A percentile compares a stretch with the other conserved stretches of the same genome.
Evolutionary conservation across 2,329 filamentous ascomycete species (phyloP).

Genomic region (Clonostachys rhizophaga): DNA sequence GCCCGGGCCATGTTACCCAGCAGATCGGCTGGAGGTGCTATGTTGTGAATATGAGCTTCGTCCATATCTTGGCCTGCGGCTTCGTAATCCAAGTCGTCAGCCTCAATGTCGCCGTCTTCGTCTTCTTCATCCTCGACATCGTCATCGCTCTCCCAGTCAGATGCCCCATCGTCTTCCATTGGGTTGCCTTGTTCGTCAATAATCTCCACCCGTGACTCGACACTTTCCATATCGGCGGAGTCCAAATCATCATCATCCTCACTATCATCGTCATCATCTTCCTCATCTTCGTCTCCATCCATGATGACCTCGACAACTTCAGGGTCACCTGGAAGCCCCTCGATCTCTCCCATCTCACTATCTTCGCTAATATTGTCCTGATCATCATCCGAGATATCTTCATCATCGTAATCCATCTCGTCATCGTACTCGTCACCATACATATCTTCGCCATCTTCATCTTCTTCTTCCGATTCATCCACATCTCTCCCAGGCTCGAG

Average conservation of each 20-base stretch:
- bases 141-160: constrained; percentile 58
- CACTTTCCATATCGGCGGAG: constrained; percentile 43
- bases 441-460: constrained; percentile 80
- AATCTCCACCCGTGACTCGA: constrained; percentile 50
- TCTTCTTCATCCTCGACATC: constrained; percentile 48
- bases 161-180: constrained; percentile 54
- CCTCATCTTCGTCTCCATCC: constrained; percentile 62
- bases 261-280: constrained; percentile 56
- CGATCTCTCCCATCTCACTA: constrained; percentile 79
- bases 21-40: constrained; percentile 34
- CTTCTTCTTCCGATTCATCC: constrained; percentile 67
- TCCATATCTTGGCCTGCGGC: constrained; percentile 50
- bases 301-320: constrained; percentile 73
- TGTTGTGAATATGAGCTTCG: constrained; percentile 38
- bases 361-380: constrained; percentile 89
- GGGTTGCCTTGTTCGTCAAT: constrained; percentile 59
- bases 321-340: constrained; percentile 62
- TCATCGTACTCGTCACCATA: constrained; percentile 89
- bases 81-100: constrained; percentile 50
- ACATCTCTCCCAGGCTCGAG: constrained; percentile 73
- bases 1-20: constrained; percentile 52
- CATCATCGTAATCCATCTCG: constrained; percentile 86
- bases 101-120: constrained; percentile 32
- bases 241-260: constrained; percentile 50
- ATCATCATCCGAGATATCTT: constrained; percentile 76